A percentile compares a stretch with the other conserved stretches of the same genome.
Conservation (phyloP, 441 rosid genomes). For the Croton setiger region DNA sequence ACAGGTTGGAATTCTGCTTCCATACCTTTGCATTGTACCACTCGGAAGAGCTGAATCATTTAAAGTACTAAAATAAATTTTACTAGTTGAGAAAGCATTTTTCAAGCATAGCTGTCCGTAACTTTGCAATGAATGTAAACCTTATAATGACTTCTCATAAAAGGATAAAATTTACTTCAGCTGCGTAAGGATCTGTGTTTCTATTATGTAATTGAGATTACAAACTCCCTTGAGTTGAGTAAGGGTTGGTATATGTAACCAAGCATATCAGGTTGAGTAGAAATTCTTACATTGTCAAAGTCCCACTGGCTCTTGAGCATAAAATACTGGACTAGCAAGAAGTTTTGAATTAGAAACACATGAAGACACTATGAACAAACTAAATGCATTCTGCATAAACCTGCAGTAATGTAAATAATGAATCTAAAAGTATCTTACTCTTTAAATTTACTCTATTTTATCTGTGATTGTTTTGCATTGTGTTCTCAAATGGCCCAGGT, state of each 20-base stretch:
- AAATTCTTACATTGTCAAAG: neutral
- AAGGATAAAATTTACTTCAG: neutral
- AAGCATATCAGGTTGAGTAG: neutral
- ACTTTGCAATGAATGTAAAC: neutral
- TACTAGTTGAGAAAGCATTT: neutral
- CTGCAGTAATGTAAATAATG: neutral
- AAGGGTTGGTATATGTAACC: neutral
- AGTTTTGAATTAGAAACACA: neutral
- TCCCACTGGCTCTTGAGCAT: neutral
- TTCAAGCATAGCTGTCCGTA: neutral
- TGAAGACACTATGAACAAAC: no score
- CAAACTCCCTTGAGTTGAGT: neutral
- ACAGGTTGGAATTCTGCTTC: no score
- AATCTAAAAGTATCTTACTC: no score
- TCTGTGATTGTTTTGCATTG: no score
- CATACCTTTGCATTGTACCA: neutral
- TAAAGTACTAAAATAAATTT: neutral
- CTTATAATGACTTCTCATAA: neutral
- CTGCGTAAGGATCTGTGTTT: neutral
- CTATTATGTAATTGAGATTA: neutral
- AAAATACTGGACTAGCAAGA: neutral
- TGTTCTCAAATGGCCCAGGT: no score
- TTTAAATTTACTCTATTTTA: no score
- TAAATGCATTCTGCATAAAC: no score
- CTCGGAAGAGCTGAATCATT: neutral